Conservation (phyloP, 1,139 yeast species). For the Magnusiomyces paraingens region DNA sequence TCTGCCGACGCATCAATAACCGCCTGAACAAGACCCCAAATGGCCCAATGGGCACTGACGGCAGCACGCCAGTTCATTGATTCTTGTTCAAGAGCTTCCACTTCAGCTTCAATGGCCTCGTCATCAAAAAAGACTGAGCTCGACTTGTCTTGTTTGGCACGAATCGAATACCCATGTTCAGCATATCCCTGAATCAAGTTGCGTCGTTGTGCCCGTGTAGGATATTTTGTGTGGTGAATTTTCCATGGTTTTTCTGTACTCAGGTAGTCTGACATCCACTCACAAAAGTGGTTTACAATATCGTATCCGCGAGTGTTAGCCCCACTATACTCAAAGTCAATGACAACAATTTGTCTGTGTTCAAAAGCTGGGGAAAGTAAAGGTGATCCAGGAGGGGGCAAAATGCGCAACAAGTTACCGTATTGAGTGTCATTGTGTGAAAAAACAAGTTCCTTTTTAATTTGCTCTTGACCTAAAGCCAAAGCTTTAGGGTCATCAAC, state of each 20-base stretch:
- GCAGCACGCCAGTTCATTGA: slow-evolving; percentile 74
- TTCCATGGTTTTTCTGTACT: slow-evolving; percentile 55
- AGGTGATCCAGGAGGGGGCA: slow-evolving; percentile 42
- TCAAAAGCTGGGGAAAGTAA: slow-evolving; percentile 38
- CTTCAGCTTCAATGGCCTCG: slow-evolving; percentile 45
- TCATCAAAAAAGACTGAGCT: slow-evolving; percentile 23
- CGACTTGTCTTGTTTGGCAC: not conserved
- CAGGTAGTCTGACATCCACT: slow-evolving; percentile 74
- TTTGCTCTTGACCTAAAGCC: slow-evolving; percentile 30
- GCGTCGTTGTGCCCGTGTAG: slow-evolving; percentile 58
- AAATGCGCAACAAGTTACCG: slow-evolving; percentile 57
- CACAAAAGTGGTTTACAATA: slow-evolving; percentile 67
- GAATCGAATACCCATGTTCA: slow-evolving; percentile 31
- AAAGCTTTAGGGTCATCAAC: not conserved
- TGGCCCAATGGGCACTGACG: slow-evolving; percentile 73
- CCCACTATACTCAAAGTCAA: slow-evolving; percentile 94
- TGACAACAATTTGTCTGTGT: slow-evolving; percentile 80
- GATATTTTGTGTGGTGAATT: slow-evolving; percentile 53
- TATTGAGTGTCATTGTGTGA: slow-evolving; percentile 96
- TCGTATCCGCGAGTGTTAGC: slow-evolving; percentile 90
- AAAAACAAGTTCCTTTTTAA: slow-evolving; percentile 54
- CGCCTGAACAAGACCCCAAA: slow-evolving; percentile 85
- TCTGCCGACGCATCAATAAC: slow-evolving; percentile 28
- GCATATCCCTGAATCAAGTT: slow-evolving; percentile 72
- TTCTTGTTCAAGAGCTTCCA: slow-evolving; percentile 54